Base-by-base conservation (phyloP, 2,329 filamentous ascomycete species). In the Dactylellina cionopaga region DNA sequence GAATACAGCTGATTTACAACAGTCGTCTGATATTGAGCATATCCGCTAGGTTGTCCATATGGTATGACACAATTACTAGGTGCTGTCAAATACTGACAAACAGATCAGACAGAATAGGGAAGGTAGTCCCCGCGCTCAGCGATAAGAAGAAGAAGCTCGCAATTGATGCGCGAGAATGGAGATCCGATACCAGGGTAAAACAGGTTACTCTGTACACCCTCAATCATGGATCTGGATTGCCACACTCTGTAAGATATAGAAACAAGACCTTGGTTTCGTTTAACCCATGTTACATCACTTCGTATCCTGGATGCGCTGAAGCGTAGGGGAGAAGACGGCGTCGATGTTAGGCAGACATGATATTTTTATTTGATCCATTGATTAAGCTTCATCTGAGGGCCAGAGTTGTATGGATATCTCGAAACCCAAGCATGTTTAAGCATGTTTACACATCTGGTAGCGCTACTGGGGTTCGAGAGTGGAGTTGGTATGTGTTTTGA, bases 181-280 rank as follows among this genome's bases (percentile, higher is more conserved):
- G 24, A 35, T 47, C 59, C 59, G 37, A 55, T 41, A 31, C 59
- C 47, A 55, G 47, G 59, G 46, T 54, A 54, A 47, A 64, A 17
- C 35, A 19, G 15, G 51, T n/a, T 41, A 37, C 17, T 31, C 35
- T 10, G 33, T 17, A 13, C 15, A 33, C 46, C 19, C 10, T 17
- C 37, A 47, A 64, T 64, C 59, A 13, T 64, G 59, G 59, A 27
- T 64, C 37, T 46, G 59, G 59, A 64, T 54, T 63, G n/a, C 13
- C 1, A 15, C 7, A 17, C 22, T 37, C 31, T 33, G 25, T 19
- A 24, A 37, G 19, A 15, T 15, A 19, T 13, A 31, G 22, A 22
- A 22, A 19, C 29, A 5, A 25, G 29, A 43, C 35, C 19, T 11
- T 1, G n/a, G 17, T 37, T 63, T 64, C 37, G 59, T 37, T 49